A percentile compares a stretch with the other conserved stretches of the same genome.
Conservation (phyloP, 805 yeast genomes). For the Pichia exigua region DNA sequence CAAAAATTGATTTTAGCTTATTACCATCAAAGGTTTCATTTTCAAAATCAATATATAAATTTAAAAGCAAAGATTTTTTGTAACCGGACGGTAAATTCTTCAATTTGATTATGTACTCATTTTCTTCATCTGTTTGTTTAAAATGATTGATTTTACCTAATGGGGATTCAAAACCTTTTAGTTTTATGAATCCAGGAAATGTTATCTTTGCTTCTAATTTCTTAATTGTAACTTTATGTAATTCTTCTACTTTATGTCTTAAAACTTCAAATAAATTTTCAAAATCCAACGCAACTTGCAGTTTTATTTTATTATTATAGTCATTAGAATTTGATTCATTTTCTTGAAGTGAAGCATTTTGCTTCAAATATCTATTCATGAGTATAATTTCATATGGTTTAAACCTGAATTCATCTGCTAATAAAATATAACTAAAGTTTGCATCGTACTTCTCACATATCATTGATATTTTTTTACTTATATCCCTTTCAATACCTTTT, state of each 20-base stretch:
- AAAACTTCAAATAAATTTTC: conserved; percentile 12
- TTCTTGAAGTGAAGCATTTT: neutral
- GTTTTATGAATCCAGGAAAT: conserved; percentile 14
- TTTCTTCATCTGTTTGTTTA: neutral
- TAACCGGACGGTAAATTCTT: conserved; percentile 19
- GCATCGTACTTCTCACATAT: conserved; percentile 16
- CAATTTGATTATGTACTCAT: conserved; percentile 3
- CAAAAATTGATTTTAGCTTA: neutral
- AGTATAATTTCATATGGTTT: conserved; percentile 14
- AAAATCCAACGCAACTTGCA: conserved; percentile 19
- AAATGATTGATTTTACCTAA: conserved; percentile 3
- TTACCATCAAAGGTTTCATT: conserved; percentile 8
- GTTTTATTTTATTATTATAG: conserved; percentile 10
- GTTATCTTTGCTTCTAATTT: conserved; percentile 13
- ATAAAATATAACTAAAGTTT: conserved; percentile 17
- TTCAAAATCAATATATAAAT: conserved; percentile 16
- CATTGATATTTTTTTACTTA: conserved; percentile 8
- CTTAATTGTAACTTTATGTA: conserved; percentile 16
- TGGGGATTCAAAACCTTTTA: conserved; percentile 15
- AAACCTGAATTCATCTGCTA: conserved; percentile 24
- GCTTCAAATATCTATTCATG: conserved; percentile 14
- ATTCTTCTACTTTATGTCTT: conserved; percentile 7
- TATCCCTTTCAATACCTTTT: neutral
- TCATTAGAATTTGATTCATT: neutral
- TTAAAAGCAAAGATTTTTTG: conserved; percentile 19